Conservation (phyloP, 768 basidiomycete species). For the Chalciporus chontae region DNA sequence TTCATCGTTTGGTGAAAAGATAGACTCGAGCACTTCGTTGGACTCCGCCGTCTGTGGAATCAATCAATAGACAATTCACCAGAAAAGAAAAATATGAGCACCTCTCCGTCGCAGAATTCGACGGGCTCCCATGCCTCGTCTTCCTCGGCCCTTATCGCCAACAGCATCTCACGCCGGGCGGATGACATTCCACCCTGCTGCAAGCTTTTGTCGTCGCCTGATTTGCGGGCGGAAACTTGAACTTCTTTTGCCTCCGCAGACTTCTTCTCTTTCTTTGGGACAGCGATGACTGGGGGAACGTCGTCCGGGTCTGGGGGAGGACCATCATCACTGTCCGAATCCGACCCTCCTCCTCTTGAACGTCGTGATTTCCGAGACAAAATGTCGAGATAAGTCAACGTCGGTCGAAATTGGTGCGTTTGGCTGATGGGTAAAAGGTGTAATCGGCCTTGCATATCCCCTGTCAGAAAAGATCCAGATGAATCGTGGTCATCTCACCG, state of each 20-base stretch:
- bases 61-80: slow-evolving; percentile 5
- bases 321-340: slow-evolving; percentile 75
- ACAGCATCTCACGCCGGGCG: slow-evolving; percentile 73
- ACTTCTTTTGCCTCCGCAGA: slow-evolving; percentile 67
- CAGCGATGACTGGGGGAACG: slow-evolving; percentile 38
- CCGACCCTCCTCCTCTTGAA: slow-evolving; percentile 44
- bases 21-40: slow-evolving; percentile 50
- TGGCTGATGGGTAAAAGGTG: slow-evolving; percentile 77
- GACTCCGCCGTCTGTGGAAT: slow-evolving; percentile 54
- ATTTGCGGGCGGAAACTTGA: slow-evolving; percentile 69
- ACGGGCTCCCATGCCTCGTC: slow-evolving; percentile 75
- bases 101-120: slow-evolving; percentile 62
- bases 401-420: slow-evolving; percentile 80
- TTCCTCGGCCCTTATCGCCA: slow-evolving; percentile 68
- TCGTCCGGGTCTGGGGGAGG: slow-evolving; percentile 82
- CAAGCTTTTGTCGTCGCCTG: slow-evolving; percentile 56
- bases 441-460: slow-evolving; percentile 49
- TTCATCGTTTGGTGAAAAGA: slow-evolving; percentile 58
- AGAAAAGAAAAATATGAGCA: slow-evolving; percentile 31
- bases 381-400: slow-evolving; percentile 76
- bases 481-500: slow-evolving; percentile 40
- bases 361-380: slow-evolving; percentile 61
- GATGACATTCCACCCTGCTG: slow-evolving; percentile 67
- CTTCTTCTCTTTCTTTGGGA: slow-evolving; percentile 57
- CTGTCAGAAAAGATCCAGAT: slow-evolving; percentile 9